A percentile compares a stretch with the other conserved stretches of the same genome.
Conservation (phyloP, 2,329 filamentous ascomycete genomes). For the Teratosphaeriaceae sp. region DNA sequence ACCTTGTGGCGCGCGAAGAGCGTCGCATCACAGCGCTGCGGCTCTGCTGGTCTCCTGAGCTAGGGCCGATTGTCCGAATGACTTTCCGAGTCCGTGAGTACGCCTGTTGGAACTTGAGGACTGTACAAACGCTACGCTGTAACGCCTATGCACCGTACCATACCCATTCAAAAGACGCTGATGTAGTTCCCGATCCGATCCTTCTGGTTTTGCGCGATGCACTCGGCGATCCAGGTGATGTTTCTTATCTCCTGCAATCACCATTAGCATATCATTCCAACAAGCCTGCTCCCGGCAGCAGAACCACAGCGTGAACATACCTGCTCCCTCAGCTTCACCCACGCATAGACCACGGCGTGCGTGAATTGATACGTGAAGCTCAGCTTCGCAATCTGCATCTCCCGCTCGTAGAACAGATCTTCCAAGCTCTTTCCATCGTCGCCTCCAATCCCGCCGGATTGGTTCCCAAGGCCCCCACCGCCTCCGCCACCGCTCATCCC, state of each 20-base stretch:
- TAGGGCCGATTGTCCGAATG: no score
- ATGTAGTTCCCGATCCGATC: constrained; percentile 86
- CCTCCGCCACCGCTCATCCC: constrained; percentile 64
- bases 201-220: constrained; percentile 99
- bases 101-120: not conserved
- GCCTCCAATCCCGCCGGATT: constrained; percentile 68
- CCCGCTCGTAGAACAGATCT: constrained; percentile 98
- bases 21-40: no score
- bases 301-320: constrained; percentile 45
- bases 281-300: not conserved
- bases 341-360: constrained; percentile 89
- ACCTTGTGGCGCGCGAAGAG: no score
- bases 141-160: not conserved
- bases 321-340: constrained; percentile 97
- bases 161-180: constrained; percentile 3
- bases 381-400: constrained; percentile 96
- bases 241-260: constrained; percentile 84
- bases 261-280: not conserved
- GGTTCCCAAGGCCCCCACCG: constrained; percentile 56
- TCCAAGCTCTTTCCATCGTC: constrained; percentile 84
- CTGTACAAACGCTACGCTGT: not conserved
- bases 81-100: no score
- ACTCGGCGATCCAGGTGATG: constrained; percentile 99
- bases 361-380: constrained; percentile 97
- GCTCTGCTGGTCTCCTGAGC: no score